Evolutionary conservation across 2,329 filamentous ascomycete species (phyloP).

Genomic region (Phaeophleospora eucalypticola): DNA sequence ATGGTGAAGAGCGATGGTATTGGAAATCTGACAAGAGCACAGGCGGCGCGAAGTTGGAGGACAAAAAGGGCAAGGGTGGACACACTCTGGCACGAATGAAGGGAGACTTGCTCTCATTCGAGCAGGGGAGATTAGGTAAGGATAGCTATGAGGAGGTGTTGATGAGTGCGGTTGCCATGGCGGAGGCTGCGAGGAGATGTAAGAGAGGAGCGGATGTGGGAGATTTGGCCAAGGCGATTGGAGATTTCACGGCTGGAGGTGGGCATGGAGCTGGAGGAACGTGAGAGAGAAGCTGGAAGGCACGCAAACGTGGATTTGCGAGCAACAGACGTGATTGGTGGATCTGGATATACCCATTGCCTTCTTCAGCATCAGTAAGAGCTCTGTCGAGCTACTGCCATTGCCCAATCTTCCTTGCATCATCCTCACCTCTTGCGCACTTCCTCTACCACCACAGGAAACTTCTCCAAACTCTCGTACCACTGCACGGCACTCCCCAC

Average conservation of each 20-base stretch:
- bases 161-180: conserved; percentile 23
- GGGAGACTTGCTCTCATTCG: conserved; percentile 19
- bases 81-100: conserved; percentile 20
- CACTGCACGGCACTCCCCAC: conserved; percentile 27
- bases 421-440: background rate
- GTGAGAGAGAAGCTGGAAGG: background rate
- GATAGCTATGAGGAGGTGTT: conserved; percentile 22
- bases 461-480: conserved; percentile 24
- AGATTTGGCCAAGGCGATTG: conserved; percentile 15
- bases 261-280: conserved; percentile 1
- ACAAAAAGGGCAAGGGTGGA: conserved; percentile 17
- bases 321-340: too few relatives aligned
- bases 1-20: conserved; percentile 13
- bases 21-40: conserved; percentile 20
- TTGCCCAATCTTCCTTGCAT: background rate
- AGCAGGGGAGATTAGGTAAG: conserved; percentile 14
- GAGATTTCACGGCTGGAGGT: conserved; percentile 14
- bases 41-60: conserved; percentile 17
- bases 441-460: conserved; percentile 1
- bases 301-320: too few relatives aligned
- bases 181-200: conserved; percentile 19
- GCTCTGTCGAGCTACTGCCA: background rate
- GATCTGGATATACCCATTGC: background rate
- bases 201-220: conserved; percentile 14
- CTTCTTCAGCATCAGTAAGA: too few relatives aligned